Conservation (phyloP, 1,284 basidiomycete species). For the Heliocybe sulcata region DNA sequence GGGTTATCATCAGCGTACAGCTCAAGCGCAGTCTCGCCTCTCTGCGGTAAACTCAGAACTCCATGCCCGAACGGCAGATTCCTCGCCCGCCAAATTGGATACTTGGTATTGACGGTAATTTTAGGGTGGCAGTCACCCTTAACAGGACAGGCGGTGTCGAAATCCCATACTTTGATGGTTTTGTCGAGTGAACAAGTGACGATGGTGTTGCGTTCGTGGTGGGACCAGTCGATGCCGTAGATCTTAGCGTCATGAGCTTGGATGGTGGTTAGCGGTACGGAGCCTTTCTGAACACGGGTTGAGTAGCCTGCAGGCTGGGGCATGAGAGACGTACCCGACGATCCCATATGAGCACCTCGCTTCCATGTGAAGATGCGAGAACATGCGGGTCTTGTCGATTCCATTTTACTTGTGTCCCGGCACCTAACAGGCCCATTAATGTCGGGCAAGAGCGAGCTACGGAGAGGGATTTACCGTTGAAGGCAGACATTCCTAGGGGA, state of each 20-base stretch:
- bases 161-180: slow-evolving; percentile 84
- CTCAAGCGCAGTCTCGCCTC: slow-evolving; percentile 79
- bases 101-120: slow-evolving; percentile 21
- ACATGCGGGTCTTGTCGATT: slow-evolving; percentile 81
- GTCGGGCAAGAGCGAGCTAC: not conserved
- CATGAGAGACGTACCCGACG: slow-evolving; percentile 47
- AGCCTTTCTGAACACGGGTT: slow-evolving; percentile 71
- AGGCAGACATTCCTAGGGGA: slow-evolving; percentile 56
- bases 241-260: slow-evolving; percentile 84
- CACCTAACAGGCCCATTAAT: slow-evolving; percentile 34
- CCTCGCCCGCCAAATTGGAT: slow-evolving; percentile 93
- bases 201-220: slow-evolving; percentile 64
- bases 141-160: slow-evolving; percentile 22
- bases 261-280: slow-evolving; percentile 72
- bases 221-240: slow-evolving; percentile 94
- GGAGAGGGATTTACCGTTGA: slow-evolving; percentile 46
- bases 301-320: not conserved
- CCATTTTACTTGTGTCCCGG: slow-evolving; percentile 95
- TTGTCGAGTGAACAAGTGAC: slow-evolving; percentile 92
- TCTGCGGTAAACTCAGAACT: slow-evolving; percentile 84
- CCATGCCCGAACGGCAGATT: slow-evolving; percentile 92
- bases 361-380: slow-evolving; percentile 82
- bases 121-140: not conserved
- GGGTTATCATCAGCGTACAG: slow-evolving; percentile 65
- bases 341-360: slow-evolving; percentile 84